Evolutionary conservation across 1,284 basidiomycete genomes (phyloP).

Genomic region (Ustanciosporium gigantosporum): DNA sequence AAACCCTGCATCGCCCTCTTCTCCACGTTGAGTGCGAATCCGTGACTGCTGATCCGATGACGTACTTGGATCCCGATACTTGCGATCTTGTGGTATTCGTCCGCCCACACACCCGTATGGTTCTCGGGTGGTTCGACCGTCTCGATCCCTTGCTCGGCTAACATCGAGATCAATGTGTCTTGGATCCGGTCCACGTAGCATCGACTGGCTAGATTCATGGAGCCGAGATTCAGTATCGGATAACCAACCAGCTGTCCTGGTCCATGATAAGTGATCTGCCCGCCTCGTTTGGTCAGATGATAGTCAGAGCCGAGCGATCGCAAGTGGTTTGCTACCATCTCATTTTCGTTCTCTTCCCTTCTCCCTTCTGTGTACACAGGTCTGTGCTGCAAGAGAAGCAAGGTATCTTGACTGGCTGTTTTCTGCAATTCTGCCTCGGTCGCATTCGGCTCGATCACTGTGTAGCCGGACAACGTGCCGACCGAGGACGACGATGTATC

Average conservation of each 20-base stretch:
- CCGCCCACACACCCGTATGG: conserved; percentile 57
- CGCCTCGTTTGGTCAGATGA: conserved; percentile 79
- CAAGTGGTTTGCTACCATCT: conserved; percentile 70
- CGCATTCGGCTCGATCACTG: conserved; percentile 67
- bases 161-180: conserved; percentile 68
- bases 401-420: conserved; percentile 63
- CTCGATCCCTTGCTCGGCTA: conserved; percentile 56
- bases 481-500: conserved; percentile 78
- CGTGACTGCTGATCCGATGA: conserved; percentile 89
- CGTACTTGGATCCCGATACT: conserved; percentile 96
- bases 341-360: conserved; percentile 66
- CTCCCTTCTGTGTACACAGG: conserved; percentile 93
- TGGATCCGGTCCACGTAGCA: conserved; percentile 77
- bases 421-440: conserved; percentile 58
- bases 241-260: conserved; percentile 97
- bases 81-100: conserved; percentile 72
- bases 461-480: conserved; percentile 57
- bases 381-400: conserved; percentile 72
- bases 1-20: conserved; percentile 77
- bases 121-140: conserved; percentile 64
- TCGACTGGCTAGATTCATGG: conserved; percentile 66
- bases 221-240: conserved; percentile 80
- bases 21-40: conserved; percentile 91
- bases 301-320: conserved; percentile 83
- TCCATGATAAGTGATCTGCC: conserved; percentile 94